Evolutionary conservation across 2,329 filamentous ascomycete genomes (phyloP).

Genomic region (Scortechinia acanthostroma): DNA sequence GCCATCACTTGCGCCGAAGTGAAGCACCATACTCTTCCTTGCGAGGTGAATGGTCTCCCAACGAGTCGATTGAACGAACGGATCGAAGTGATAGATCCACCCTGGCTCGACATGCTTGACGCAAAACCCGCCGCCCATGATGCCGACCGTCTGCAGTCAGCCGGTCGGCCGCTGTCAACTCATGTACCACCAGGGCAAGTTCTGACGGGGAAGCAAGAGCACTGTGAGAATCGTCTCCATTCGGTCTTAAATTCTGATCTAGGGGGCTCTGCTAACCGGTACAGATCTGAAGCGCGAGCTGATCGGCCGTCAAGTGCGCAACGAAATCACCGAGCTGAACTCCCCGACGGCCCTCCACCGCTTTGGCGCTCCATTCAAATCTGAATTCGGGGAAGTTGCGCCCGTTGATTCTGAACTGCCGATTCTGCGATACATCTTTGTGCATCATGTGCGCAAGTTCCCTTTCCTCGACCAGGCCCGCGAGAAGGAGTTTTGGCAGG

Average conservation of each 20-base stretch:
- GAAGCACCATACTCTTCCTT: too few relatives aligned
- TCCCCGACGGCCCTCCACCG: constrained; percentile 88
- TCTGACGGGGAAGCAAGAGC: constrained; percentile 93
- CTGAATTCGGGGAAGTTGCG: constrained; percentile 83
- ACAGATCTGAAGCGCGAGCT: constrained; percentile 92
- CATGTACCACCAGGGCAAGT: constrained; percentile 32
- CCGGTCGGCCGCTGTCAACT: too few relatives aligned
- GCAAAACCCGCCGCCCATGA: too few relatives aligned
- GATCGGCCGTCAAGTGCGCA: constrained; percentile 79
- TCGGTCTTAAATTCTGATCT: not conserved
- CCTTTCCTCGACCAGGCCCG: constrained; percentile 92
- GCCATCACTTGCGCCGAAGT: too few relatives aligned
- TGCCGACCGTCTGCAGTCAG: too few relatives aligned
- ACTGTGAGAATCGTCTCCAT: constrained; percentile 55
- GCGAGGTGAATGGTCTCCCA: too few relatives aligned
- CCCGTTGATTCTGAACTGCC: constrained; percentile 91
- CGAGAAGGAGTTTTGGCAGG: constrained; percentile 99
- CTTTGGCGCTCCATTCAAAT: constrained; percentile 92
- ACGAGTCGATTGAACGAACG: too few relatives aligned
- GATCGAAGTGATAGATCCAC: too few relatives aligned
- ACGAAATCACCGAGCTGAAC: constrained; percentile 86
- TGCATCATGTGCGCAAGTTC: constrained; percentile 95
- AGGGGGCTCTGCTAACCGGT: not conserved
- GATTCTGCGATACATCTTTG: constrained; percentile 91
- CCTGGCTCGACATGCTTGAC: too few relatives aligned